These are phyloP conservation scores for Paramyrothecium roridum DNA, from an alignment of 2,329 filamentous ascomycete species.

Conservation along the genomic window DNA sequence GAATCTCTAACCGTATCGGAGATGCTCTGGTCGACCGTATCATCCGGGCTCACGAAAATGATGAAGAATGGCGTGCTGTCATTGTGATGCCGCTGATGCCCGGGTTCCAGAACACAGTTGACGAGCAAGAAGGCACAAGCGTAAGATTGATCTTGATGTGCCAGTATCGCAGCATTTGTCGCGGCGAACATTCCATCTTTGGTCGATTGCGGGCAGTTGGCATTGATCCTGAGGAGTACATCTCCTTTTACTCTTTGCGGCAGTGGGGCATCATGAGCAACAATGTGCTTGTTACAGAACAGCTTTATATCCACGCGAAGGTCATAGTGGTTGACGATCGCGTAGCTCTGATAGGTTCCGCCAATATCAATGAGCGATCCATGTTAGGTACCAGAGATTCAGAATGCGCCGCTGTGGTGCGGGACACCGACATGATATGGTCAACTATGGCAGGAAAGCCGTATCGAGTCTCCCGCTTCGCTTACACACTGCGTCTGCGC, in stretches of 20 bases:
- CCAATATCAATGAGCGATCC: constrained; percentile 97
- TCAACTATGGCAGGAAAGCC: constrained; percentile 88
- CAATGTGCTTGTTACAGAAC: constrained; percentile 85
- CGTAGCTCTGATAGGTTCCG: constrained; percentile 89
- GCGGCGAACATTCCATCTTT: constrained; percentile 89
- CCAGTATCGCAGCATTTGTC: constrained; percentile 93
- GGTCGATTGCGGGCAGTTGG: constrained; percentile 73
- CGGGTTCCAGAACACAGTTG: constrained; percentile 97
- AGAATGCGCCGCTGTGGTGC: constrained; percentile 83
- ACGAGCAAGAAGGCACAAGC: constrained; percentile 89
- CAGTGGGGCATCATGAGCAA: constrained; percentile 90
- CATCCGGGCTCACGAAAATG: constrained; percentile 75
- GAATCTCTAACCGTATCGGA: constrained; percentile 89
- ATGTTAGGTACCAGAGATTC: constrained; percentile 92
- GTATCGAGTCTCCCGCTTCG: constrained; percentile 87
- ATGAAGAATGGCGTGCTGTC: constrained; percentile 85
- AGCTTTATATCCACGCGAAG: constrained; percentile 97
- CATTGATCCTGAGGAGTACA: constrained; percentile 92
- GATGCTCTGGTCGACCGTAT: constrained; percentile 93
- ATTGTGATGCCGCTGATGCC: constrained; percentile 94
- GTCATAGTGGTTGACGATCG: constrained; percentile 94
- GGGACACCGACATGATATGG: constrained; percentile 89
- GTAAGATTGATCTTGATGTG: constrained; percentile 95
- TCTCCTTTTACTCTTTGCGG: constrained; percentile 88
- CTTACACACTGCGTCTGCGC: constrained; percentile 86